Evolutionary conservation across 306 rosid species (phyloP).

Genomic region (Mimosa bimucronata): DNA sequence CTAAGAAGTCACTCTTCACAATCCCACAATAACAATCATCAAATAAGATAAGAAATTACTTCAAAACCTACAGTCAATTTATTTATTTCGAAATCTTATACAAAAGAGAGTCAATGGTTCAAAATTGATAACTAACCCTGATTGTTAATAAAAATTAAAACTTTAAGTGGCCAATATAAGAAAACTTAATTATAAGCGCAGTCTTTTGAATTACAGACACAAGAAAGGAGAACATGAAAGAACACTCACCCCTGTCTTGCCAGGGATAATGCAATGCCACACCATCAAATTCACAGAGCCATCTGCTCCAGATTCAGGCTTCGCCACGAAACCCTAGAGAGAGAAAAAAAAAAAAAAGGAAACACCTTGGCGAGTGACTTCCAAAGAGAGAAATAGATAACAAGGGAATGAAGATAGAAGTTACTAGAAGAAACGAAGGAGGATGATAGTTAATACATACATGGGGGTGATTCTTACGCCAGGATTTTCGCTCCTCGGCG

Average conservation of each 20-base stretch:
- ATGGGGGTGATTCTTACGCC: slow-evolving; percentile 44
- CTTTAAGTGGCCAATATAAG: neutral
- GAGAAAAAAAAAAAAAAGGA: neutral
- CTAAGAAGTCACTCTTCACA: neutral
- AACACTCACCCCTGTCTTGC: slow-evolving; percentile 39
- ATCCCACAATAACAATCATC: neutral
- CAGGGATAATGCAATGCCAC: slow-evolving; percentile 44
- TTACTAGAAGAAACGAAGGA: neutral
- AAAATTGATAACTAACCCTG: neutral
- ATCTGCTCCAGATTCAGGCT: slow-evolving; percentile 34
- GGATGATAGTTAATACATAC: neutral
- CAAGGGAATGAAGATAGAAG: neutral
- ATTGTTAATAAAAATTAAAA: neutral
- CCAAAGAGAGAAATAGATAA: neutral
- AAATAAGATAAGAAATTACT: neutral
- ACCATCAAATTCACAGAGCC: slow-evolving; percentile 44
- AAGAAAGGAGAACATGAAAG: neutral
- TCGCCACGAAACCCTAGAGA: slow-evolving; percentile 43
- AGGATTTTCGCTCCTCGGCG: slow-evolving; percentile 40
- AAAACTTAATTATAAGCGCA: neutral
- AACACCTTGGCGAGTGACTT: neutral
- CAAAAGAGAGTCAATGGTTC: neutral
- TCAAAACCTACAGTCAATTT: neutral
- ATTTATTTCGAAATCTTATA: neutral
- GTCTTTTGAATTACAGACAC: neutral